Conservation (phyloP, 108 stramenopile species). For the Conticribra guillardii region DNA sequence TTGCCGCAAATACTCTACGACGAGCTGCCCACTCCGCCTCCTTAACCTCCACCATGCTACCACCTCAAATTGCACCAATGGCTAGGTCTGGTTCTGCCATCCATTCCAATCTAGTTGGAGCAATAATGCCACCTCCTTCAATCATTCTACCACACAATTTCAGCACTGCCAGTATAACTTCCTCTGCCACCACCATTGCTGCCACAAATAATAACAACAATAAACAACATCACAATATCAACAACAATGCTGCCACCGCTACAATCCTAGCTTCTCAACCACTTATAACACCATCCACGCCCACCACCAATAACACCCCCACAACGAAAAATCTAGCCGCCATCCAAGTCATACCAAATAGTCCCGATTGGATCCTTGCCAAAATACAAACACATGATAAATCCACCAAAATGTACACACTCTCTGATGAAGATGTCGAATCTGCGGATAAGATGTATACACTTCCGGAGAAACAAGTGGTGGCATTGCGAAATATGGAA, state of each 20-base stretch:
- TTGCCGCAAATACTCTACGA: no score
- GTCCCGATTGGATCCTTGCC: slow-evolving; percentile 86
- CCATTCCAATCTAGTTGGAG: neutral
- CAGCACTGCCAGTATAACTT: neutral
- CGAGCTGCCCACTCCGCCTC: no score
- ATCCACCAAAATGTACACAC: slow-evolving; percentile 64
- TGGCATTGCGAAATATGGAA: slow-evolving; percentile 48
- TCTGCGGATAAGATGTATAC: slow-evolving; percentile 79
- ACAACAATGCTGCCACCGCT: slow-evolving; percentile 4
- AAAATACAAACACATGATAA: slow-evolving; percentile 77
- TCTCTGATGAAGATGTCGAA: slow-evolving; percentile 83
- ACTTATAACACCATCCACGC: slow-evolving; percentile 2
- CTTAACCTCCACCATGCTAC: no score
- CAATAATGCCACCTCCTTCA: neutral
- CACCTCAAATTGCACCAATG: no score
- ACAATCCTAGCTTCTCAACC: neutral
- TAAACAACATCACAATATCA: slow-evolving; percentile 4
- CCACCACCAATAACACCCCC: slow-evolving; percentile 23
- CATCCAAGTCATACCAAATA: slow-evolving; percentile 63
- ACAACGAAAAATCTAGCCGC: slow-evolving; percentile 79
- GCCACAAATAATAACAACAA: neutral
- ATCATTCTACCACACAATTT: neutral
- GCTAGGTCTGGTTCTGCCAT: no score
- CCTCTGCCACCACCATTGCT: neutral
- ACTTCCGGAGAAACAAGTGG: slow-evolving; percentile 71